Base-by-base conservation (phyloP, 2,329 filamentous ascomycete species). In the Sporothrix variecibatus region DNA sequence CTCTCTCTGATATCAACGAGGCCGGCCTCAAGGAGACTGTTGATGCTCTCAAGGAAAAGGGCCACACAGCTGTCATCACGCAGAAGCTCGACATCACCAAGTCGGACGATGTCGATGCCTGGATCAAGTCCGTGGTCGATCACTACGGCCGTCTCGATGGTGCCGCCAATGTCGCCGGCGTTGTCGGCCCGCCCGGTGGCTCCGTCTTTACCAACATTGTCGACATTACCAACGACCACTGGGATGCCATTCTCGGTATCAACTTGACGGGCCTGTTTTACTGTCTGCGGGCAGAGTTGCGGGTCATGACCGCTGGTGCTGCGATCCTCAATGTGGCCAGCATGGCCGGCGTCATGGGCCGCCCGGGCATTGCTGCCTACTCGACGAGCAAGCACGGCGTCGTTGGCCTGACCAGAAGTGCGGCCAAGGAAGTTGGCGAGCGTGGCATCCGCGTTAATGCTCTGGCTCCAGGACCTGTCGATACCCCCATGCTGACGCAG, bases 151-250 rank as follows among this genome's bases (percentile, higher is more conserved):
- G 84, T 72, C 82, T 89, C 11, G 86, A 89, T 76, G 85, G 87
- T 7, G 86, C 87, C 28, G 87, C 85, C 6, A 89, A 90, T 69
- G 82, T 87, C 8, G 88, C 88, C 5, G 86, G 87, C 58, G 78
- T 83, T 51, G 85, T 86, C 75, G 85, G 84, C 43, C 20, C 60
- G 3, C 60, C 43, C 12, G 60, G 60, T 4, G 83, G 82, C 74
- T 80, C 83, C 67, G 84, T 86, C 72, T 75, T 82, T 73, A 79
- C 81, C 58, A 76, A 82, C 1, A 80, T 86, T 31, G 80, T 80
- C 2, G 85, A 86, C 23, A 78, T 85, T 28, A 82, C 85, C 31
- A 85, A 86, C 73, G 82, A 83, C 23, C 85, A 87, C 73, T 87
- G 86, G 85, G 78, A 87, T 65, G 83, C 81, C 72, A 85, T 86